Conservation (phyloP, 2,329 filamentous ascomycete species). For the Cladosporium cucumerinum region DNA sequence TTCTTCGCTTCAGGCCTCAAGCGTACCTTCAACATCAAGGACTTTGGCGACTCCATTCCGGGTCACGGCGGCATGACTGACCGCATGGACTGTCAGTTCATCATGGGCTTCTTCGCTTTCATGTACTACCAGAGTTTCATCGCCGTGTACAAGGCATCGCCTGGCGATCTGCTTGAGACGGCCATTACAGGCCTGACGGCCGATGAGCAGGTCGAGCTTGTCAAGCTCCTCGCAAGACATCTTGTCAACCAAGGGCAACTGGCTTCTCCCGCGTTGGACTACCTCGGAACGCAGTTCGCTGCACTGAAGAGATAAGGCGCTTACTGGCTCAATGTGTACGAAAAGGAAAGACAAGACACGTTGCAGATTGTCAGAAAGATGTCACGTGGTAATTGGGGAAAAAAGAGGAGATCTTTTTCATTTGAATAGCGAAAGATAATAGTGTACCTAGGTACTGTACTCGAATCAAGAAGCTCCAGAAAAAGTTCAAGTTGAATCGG, state of each 20-base stretch:
- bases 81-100: constrained; percentile 99
- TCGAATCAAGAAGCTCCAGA: not conserved
- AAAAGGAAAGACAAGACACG: not conserved
- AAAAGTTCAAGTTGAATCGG: not conserved
- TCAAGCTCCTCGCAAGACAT: constrained; percentile 60
- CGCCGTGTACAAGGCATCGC: constrained; percentile 77
- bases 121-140: constrained; percentile 98
- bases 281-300: constrained; percentile 32
- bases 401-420: not conserved
- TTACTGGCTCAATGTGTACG: not conserved
- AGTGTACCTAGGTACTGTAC: constrained; percentile 12
- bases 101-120: constrained; percentile 98
- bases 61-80: constrained; percentile 98
- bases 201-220: constrained; percentile 84
- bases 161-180: constrained; percentile 83
- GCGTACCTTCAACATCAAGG: constrained; percentile 99
- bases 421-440: constrained; percentile 14
- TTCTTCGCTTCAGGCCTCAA: constrained; percentile 98
- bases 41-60: constrained; percentile 97
- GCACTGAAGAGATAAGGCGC: constrained; percentile 6
- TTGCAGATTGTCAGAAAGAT: not conserved
- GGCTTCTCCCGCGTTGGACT: constrained; percentile 48
- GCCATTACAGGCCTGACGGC: constrained; percentile 83
- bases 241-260: constrained; percentile 61
- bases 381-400: not conserved